phyloP scores from a whole-genome alignment of 2,329 filamentous ascomycete species.

The Pseudofabraea citricarpa region DNA sequence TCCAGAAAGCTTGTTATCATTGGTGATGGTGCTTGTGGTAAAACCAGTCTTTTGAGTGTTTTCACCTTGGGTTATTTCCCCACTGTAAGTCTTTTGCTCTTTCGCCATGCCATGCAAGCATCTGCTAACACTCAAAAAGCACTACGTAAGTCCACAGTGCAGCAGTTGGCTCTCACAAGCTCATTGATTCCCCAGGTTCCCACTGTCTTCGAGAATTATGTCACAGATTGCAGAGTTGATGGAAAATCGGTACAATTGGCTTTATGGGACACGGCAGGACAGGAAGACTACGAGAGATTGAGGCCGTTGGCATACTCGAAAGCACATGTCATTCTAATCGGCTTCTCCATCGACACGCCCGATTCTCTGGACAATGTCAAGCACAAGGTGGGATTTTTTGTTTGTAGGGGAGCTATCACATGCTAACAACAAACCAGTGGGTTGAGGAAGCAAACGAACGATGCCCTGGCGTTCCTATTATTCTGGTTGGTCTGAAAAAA shows the following conservation, averaged over 20 bases:
- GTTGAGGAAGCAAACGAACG: conserved; percentile 91
- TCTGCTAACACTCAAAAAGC: conserved; percentile 34
- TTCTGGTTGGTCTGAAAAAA: conserved; percentile 94
- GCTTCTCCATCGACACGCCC: conserved; percentile 90
- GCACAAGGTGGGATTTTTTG: conserved; percentile 65
- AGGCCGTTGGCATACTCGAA: conserved; percentile 94
- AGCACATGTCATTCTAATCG: conserved; percentile 94
- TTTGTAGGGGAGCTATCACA: conserved; percentile 2
- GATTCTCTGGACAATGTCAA: conserved; percentile 98
- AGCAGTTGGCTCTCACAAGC: not conserved
- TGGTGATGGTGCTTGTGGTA: conserved; percentile 94
- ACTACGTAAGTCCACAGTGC: conserved; percentile 34
- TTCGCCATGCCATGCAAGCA: conserved; percentile 24
- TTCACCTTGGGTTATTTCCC: conserved; percentile 98
- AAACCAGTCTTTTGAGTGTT: conserved; percentile 94
- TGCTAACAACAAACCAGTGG: conserved; percentile 56
- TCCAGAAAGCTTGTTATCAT: conserved; percentile 92
- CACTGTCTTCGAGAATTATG: conserved; percentile 98
- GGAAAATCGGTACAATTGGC: conserved; percentile 98
- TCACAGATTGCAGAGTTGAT: conserved; percentile 96
- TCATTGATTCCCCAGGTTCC: conserved; percentile 62
- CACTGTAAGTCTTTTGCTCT: conserved; percentile 60
- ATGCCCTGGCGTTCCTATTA: conserved; percentile 88
- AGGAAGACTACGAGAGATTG: conserved; percentile 97
- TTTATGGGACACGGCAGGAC: conserved; percentile 98